phyloP scores from a whole-genome alignment of 1,284 basidiomycete species.

The Malassezia cuniculi region DNA sequence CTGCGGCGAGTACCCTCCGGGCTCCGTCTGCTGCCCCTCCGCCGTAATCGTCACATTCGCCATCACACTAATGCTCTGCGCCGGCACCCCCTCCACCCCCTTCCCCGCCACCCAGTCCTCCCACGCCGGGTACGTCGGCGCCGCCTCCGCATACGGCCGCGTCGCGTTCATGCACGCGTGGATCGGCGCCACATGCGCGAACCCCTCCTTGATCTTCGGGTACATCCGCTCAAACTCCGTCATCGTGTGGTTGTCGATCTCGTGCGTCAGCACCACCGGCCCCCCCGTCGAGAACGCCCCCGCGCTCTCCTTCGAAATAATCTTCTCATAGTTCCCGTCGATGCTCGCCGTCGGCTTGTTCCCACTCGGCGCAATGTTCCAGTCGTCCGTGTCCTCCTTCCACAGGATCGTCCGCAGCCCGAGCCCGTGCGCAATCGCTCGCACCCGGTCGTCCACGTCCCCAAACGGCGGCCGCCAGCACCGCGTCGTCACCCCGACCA shows the following conservation, averaged over 20 bases:
- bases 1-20: slow-evolving; percentile 3
- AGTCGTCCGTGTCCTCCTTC: slow-evolving; percentile 47
- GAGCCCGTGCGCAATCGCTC: slow-evolving; percentile 48
- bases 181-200: slow-evolving; percentile 41
- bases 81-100: too few species aligned
- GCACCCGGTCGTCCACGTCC: slow-evolving; percentile 49
- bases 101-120: slow-evolving; percentile 11
- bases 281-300: slow-evolving; percentile 45
- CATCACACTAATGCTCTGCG: too few species aligned
- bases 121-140: slow-evolving; percentile 12
- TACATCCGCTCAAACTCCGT: slow-evolving; percentile 29
- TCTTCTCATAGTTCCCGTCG: slow-evolving; percentile 47
- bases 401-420: slow-evolving; percentile 49
- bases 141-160: slow-evolving; percentile 47
- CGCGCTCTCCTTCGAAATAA: slow-evolving; percentile 46
- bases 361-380: slow-evolving; percentile 42
- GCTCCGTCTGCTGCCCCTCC: not conserved
- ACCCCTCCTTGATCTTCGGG: slow-evolving; percentile 26
- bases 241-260: slow-evolving; percentile 41
- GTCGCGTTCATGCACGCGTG: slow-evolving; percentile 40
- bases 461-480: slow-evolving; percentile 47
- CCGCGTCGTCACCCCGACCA: slow-evolving; percentile 48
- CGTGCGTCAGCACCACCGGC: slow-evolving; percentile 45
- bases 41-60: slow-evolving; percentile 2
- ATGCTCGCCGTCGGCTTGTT: slow-evolving; percentile 42